Percentiles rank a stretch among this genome's conserved stretches.
Evolutionary conservation across 257 asterid species (phyloP).

Genomic region (Solanum peruvianum): DNA sequence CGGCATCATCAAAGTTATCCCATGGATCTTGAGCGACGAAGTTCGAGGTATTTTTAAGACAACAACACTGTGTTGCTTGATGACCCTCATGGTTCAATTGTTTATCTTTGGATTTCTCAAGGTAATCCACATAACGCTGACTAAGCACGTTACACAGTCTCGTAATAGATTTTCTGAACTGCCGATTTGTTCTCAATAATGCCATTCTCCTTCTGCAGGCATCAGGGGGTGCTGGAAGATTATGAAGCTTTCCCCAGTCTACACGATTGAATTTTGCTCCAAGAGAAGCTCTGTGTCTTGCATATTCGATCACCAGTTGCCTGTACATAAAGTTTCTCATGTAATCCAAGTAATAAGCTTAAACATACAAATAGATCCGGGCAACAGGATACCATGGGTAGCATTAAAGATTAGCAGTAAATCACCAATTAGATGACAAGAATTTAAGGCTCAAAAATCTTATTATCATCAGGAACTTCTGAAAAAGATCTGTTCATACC

Average conservation of each 20-base stretch:
- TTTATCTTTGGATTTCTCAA: slow-evolving; percentile 41
- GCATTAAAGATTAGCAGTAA: background rate
- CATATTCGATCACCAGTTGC: slow-evolving; percentile 71
- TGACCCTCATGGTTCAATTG: slow-evolving; percentile 23
- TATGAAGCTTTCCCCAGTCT: slow-evolving; percentile 57
- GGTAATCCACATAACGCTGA: slow-evolving; percentile 48
- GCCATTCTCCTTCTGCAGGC: slow-evolving; percentile 89
- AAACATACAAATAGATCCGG: background rate
- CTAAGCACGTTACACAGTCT: slow-evolving; percentile 63
- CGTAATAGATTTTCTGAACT: slow-evolving; percentile 61
- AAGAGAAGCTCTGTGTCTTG: slow-evolving; percentile 64
- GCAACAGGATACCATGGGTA: background rate
- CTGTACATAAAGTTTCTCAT: slow-evolving; percentile 20
- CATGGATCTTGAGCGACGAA: slow-evolving; percentile 26
- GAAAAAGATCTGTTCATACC: background rate
- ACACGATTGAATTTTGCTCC: slow-evolving; percentile 75
- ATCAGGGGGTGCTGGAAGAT: slow-evolving; percentile 79
- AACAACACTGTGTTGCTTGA: slow-evolving; percentile 18
- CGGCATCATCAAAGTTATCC: slow-evolving; percentile 66
- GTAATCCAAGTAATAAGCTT: background rate
- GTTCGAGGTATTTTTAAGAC: background rate
- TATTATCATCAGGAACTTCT: background rate
- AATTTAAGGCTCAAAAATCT: background rate
- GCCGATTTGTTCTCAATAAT: slow-evolving; percentile 26
- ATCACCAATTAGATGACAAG: background rate